Conservation (phyloP, 345 rosid species). For the Lenwebbia sp. region DNA sequence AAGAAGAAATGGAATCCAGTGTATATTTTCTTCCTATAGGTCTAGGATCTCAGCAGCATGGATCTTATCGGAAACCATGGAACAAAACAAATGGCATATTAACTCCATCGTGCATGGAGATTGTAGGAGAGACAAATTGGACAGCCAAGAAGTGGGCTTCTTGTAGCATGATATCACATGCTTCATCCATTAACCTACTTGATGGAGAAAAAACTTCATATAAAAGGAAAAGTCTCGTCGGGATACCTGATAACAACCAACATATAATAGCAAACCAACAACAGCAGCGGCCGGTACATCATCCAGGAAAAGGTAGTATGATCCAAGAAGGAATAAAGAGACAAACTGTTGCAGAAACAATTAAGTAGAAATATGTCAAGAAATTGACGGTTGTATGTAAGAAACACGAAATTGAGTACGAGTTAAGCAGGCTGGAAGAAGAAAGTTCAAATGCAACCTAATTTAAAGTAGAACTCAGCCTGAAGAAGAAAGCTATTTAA, state of each 20-base stretch:
- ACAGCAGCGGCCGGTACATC: constrained; percentile 60
- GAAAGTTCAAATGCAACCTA: background rate
- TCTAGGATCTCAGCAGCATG: background rate
- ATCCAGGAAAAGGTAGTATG: constrained; percentile 76
- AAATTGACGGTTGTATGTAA: background rate
- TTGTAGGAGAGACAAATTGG: background rate
- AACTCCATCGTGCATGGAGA: background rate
- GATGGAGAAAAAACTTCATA: background rate
- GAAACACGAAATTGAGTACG: background rate
- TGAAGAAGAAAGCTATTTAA: background rate
- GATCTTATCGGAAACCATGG: background rate
- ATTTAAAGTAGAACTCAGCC: background rate
- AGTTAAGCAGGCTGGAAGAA: background rate
- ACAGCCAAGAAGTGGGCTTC: background rate
- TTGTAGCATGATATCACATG: background rate
- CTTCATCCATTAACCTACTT: background rate
- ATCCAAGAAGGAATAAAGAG: constrained; percentile 80
- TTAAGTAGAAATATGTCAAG: constrained; percentile 1
- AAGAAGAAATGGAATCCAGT: no score
- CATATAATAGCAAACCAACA: constrained; percentile 70
- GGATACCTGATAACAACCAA: constrained; percentile 93
- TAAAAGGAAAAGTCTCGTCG: background rate
- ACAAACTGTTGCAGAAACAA: constrained; percentile 39
- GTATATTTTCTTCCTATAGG: no score
- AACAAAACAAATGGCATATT: background rate